Evolutionary conservation across 768 basidiomycete genomes (phyloP).

Genomic region (Mycena vitilis): DNA sequence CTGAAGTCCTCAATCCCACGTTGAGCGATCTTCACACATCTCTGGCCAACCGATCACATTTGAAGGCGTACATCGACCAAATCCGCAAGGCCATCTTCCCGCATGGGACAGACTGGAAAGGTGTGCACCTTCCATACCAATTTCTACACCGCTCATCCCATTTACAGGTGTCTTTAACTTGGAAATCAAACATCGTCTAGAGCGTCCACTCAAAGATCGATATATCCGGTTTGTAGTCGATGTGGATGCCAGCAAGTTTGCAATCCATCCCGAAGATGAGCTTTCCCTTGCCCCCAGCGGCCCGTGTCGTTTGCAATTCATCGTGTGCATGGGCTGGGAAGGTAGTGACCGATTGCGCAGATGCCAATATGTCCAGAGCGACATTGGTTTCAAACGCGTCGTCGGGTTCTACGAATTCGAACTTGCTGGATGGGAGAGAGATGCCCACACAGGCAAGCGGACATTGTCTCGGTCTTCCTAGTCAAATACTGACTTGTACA

Average conservation of each 20-base stretch:
- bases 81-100: conserved; percentile 16
- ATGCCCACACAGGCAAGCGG: not conserved
- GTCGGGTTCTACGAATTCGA: conserved; percentile 45
- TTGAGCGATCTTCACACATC: conserved; percentile 25
- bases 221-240: conserved; percentile 17
- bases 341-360: conserved; percentile 34
- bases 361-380: conserved; percentile 42
- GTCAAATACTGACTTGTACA: too few relatives aligned
- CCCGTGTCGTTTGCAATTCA: conserved; percentile 29
- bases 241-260: not conserved
- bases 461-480: too few relatives aligned
- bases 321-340: conserved; percentile 42
- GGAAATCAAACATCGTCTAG: not conserved
- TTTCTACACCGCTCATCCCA: too few relatives aligned
- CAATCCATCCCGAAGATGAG: not conserved
- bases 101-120: conserved; percentile 25
- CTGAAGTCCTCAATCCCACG: conserved; percentile 9
- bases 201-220: not conserved
- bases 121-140: not conserved
- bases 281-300: not conserved
- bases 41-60: conserved; percentile 27
- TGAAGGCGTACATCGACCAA: conserved; percentile 21
- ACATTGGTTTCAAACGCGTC: conserved; percentile 44
- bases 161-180: not conserved
- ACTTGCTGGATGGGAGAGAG: conserved; percentile 11